Evolutionary conservation across 1,139 yeast species (phyloP).

Genomic region (Hyphopichia khmerensis): DNA sequence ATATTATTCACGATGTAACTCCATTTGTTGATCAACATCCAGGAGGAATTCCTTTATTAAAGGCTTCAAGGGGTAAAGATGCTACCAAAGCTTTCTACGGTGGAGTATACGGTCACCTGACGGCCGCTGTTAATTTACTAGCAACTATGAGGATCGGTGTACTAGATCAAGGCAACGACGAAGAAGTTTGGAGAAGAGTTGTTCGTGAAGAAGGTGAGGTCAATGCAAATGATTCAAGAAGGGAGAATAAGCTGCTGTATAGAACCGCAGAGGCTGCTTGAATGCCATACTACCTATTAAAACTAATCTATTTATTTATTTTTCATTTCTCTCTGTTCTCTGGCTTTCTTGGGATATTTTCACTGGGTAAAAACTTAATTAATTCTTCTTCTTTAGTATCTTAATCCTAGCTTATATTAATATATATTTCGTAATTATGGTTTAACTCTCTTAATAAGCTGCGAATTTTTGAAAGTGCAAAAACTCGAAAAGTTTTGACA

Average conservation of each 20-base stretch:
- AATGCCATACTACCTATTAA: not conserved
- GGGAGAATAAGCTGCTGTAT: constrained; percentile 25
- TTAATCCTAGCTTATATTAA: no score
- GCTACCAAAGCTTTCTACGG: constrained; percentile 74
- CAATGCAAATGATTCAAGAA: constrained; percentile 19
- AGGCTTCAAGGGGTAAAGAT: constrained; percentile 67
- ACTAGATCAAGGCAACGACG: constrained; percentile 77
- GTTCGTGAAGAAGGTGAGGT: constrained; percentile 42
- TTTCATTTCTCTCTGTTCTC: no score
- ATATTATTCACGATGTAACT: constrained; percentile 71
- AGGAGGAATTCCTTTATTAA: constrained; percentile 62
- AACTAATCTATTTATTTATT: constrained; percentile 1
- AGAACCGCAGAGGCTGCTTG: constrained; percentile 49
- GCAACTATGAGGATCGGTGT: constrained; percentile 79
- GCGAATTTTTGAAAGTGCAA: no score
- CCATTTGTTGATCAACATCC: constrained; percentile 75
- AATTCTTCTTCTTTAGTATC: no score
- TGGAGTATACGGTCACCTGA: constrained; percentile 72
- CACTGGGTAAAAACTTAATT: no score
- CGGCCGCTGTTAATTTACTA: constrained; percentile 67
- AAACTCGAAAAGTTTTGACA: no score
- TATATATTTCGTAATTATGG: no score
- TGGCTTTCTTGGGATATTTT: no score
- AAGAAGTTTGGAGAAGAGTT: constrained; percentile 72
- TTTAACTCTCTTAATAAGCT: no score